A percentile compares a stretch with the other conserved stretches of the same genome.
Evolutionary conservation across 768 basidiomycete species (phyloP).

Genomic region (Mycena indigotica): DNA sequence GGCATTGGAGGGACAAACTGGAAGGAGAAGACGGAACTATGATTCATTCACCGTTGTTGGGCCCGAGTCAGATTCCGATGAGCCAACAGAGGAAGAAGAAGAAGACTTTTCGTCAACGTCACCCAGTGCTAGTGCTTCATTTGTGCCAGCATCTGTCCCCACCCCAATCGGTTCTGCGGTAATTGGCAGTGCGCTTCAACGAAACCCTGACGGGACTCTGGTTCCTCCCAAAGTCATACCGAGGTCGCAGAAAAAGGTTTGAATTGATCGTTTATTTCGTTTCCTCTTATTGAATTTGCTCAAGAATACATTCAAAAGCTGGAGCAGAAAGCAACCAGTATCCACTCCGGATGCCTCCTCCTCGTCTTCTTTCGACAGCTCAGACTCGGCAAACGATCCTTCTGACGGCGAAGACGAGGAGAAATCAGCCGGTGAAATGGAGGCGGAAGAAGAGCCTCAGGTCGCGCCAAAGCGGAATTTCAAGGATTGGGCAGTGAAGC

Average conservation of each 20-base stretch:
- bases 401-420: conserved; percentile 28
- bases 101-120: conserved; percentile 2
- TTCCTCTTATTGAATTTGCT: conserved; percentile 9
- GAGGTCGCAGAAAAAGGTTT: conserved; percentile 50
- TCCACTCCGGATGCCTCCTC: conserved; percentile 47
- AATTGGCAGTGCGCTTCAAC: conserved; percentile 68
- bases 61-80: conserved; percentile 31
- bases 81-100: conserved; percentile 16
- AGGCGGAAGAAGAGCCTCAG: conserved; percentile 21
- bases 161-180: conserved; percentile 22
- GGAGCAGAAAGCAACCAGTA: conserved; percentile 39
- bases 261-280: conserved; percentile 22
- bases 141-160: conserved; percentile 7
- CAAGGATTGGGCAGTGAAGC: conserved; percentile 88
- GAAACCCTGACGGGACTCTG: conserved; percentile 64
- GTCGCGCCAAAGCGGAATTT: conserved; percentile 53
- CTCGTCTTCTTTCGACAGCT: conserved; percentile 74
- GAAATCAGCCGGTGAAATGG: conserved; percentile 22
- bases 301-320: conserved; percentile 51
- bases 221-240: conserved; percentile 52
- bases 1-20: conserved; percentile 48
- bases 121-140: conserved; percentile 27
- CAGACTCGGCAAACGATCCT: conserved; percentile 70
- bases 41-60: conserved; percentile 41
- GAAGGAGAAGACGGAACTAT: conserved; percentile 52